These are phyloP conservation scores for Agastache rugosa DNA, from an alignment of 257 asterid species.

Conservation along the genomic window DNA sequence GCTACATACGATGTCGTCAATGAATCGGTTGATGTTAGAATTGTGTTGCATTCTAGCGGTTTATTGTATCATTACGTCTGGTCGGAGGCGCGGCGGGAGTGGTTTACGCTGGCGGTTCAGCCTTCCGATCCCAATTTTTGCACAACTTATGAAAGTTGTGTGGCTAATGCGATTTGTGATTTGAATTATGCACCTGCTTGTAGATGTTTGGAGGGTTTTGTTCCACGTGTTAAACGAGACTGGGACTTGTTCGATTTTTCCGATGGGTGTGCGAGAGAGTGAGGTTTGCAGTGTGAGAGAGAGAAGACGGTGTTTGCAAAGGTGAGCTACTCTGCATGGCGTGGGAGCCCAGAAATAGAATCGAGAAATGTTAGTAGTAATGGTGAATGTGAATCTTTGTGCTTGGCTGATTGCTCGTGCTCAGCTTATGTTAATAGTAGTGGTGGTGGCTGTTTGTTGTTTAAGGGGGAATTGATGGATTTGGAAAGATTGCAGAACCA, in stretches of 20 bases:
- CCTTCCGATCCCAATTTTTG: constrained; percentile 21
- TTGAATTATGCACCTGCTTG: background rate
- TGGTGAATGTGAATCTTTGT: constrained; percentile 31
- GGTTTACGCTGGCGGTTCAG: background rate
- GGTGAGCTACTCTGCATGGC: constrained; percentile 25
- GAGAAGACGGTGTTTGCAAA: constrained; percentile 12
- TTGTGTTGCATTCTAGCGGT: constrained; percentile 14
- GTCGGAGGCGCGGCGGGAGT: constrained; percentile 19
- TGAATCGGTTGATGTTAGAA: constrained; percentile 25
- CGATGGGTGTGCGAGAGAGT: constrained; percentile 38
- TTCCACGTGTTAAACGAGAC: background rate
- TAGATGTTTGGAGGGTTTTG: constrained; percentile 39
- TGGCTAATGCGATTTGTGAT: constrained; percentile 40
- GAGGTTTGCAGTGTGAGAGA: constrained; percentile 18
- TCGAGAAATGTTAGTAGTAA: constrained; percentile 8
- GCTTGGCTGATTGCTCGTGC: constrained; percentile 41
- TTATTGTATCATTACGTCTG: background rate
- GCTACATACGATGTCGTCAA: constrained; percentile 6
- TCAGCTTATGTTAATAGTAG: constrained; percentile 32
- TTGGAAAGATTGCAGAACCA: background rate
- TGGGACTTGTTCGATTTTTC: constrained; percentile 29
- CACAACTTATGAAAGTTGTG: background rate
- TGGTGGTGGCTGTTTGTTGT: constrained; percentile 34
- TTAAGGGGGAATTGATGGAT: constrained; percentile 30
- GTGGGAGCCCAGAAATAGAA: constrained; percentile 38